These are phyloP conservation scores for Thermoascus crustaceus DNA, from an alignment of 2,329 filamentous ascomycete genomes.

Conservation along the genomic window DNA sequence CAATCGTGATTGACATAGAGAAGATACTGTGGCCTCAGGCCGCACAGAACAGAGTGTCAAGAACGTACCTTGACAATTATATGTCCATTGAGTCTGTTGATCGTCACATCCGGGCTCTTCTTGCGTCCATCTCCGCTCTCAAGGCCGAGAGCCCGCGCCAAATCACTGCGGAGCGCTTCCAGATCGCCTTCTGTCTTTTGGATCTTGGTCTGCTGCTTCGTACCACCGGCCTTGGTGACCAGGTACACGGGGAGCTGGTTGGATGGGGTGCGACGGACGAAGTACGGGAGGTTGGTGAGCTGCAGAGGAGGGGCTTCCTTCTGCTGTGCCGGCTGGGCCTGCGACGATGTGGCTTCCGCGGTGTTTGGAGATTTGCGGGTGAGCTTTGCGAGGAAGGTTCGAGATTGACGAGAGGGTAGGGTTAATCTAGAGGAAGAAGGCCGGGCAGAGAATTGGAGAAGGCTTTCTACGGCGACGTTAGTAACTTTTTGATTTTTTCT, in stretches of 20 bases:
- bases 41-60: conserved; percentile 1
- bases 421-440: conserved; percentile 10
- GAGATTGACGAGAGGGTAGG: conserved; percentile 21
- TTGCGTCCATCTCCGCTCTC: conserved; percentile 35
- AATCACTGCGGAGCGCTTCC: conserved; percentile 53
- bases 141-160: conserved; percentile 53
- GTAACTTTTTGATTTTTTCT: conserved; percentile 1
- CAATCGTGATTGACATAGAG: no score
- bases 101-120: conserved; percentile 32
- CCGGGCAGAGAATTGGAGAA: conserved; percentile 15
- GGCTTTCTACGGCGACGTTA: conserved; percentile 16
- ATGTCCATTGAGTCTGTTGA: conserved; percentile 60
- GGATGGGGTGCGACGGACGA: conserved; percentile 61
- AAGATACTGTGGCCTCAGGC: not conserved
- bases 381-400: conserved; percentile 31
- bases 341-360: conserved; percentile 18
- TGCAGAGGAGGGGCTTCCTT: conserved; percentile 15
- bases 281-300: conserved; percentile 52
- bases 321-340: conserved; percentile 5
- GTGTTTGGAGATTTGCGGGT: conserved; percentile 24
- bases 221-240: conserved; percentile 64
- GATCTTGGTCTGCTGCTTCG: conserved; percentile 63
- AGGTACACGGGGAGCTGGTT: conserved; percentile 72
- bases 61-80: conserved; percentile 61
- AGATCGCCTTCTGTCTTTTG: conserved; percentile 73